These are phyloP conservation scores for Ceratocystis variospora DNA, from an alignment of 2,329 filamentous ascomycete genomes.

Conservation along the genomic window DNA sequence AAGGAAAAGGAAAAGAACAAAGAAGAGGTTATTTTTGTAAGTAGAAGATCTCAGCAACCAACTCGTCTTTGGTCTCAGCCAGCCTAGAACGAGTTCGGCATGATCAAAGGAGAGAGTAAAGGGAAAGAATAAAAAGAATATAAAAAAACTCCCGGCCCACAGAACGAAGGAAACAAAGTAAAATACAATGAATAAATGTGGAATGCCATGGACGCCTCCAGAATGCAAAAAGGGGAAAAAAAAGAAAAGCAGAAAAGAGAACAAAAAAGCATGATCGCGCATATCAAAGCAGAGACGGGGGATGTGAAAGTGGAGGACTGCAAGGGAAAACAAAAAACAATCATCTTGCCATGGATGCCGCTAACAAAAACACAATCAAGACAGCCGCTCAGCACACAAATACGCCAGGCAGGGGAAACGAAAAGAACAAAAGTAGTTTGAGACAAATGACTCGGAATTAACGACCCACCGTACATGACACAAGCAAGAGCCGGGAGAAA, in stretches of 20 bases:
- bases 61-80: not conserved
- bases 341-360: slow-evolving; percentile 8
- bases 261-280: slow-evolving; percentile 3
- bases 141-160: not conserved
- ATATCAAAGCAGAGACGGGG: slow-evolving; percentile 1
- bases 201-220: slow-evolving; percentile 1
- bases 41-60: not conserved
- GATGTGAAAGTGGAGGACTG: not conserved
- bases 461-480: not conserved
- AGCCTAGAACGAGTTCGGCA: slow-evolving; percentile 4
- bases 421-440: slow-evolving; percentile 7
- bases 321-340: slow-evolving; percentile 22
- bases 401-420: not conserved
- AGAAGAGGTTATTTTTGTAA: not conserved
- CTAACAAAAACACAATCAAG: slow-evolving; percentile 8
- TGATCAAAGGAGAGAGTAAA: slow-evolving; percentile 18
- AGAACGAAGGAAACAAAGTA: slow-evolving; percentile 2
- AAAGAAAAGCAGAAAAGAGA: slow-evolving; percentile 4
- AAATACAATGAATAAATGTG: slow-evolving; percentile 4
- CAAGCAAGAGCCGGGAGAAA: not conserved
- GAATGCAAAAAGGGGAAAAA: no score
- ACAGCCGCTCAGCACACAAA: not conserved
- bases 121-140: not conserved
- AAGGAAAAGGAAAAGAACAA: not conserved
- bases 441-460: not conserved